Evolutionary conservation across 2,329 filamentous ascomycete species (phyloP).

Genomic region (Rosellinia necatrix): DNA sequence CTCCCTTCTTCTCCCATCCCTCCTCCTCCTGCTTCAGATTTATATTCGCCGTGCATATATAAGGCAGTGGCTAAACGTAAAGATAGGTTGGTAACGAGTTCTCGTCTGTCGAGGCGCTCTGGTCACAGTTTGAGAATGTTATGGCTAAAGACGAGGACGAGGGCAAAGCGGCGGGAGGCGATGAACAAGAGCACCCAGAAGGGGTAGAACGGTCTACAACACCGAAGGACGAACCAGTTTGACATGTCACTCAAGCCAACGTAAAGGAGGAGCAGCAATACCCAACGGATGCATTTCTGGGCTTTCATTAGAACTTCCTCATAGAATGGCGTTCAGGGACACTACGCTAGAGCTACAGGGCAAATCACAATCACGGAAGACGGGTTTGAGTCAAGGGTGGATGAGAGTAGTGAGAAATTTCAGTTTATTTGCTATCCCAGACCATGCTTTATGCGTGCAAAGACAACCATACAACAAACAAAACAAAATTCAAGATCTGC

Average conservation of each 20-base stretch:
- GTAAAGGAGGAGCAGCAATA: background rate
- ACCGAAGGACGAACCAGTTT: conserved; percentile 16
- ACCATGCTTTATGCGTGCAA: conserved; percentile 36
- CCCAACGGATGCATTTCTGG: no score
- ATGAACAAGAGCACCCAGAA: conserved; percentile 37
- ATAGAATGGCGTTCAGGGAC: conserved; percentile 10
- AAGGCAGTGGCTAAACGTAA: no score
- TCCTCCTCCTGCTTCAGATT: no score
- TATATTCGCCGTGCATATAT: no score
- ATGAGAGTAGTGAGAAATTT: conserved; percentile 29
- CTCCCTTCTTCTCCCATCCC: background rate
- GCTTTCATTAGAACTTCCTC: background rate
- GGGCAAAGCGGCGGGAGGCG: conserved; percentile 33
- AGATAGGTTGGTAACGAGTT: conserved; percentile 94
- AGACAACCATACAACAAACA: conserved; percentile 34
- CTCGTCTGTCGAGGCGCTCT: conserved; percentile 92
- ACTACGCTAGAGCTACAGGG: background rate
- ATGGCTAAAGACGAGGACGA: conserved; percentile 77
- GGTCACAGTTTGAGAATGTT: conserved; percentile 96
- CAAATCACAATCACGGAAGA: conserved; percentile 1
- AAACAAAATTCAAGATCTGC: conserved; percentile 32
- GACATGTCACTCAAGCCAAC: background rate
- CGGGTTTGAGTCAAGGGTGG: conserved; percentile 31
- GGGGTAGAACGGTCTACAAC: conserved; percentile 21
- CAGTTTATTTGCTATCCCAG: conserved; percentile 44